A percentile compares a stretch with the other conserved stretches of the same genome.
Evolutionary conservation across 2,329 filamentous ascomycete species (phyloP).

Genomic region (Purpureocillium lavendulum): DNA sequence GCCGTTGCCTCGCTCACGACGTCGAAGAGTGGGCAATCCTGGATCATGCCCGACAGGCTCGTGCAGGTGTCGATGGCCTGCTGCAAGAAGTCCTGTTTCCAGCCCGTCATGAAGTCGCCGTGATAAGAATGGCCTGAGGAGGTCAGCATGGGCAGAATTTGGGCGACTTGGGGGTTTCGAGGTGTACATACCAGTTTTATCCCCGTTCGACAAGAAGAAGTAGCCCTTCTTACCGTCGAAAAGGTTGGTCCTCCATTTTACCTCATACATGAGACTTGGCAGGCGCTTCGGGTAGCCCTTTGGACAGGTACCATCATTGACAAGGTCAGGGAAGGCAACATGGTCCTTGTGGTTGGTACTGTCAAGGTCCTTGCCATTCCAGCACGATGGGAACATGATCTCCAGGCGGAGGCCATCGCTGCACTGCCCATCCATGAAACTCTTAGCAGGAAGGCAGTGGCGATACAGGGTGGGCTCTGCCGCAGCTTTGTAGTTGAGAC

Average conservation of each 20-base stretch:
- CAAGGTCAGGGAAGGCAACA: constrained; percentile 68
- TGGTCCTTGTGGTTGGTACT: constrained; percentile 52
- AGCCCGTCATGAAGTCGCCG: constrained; percentile 74
- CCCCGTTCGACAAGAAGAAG: constrained; percentile 73
- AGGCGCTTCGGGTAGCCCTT: constrained; percentile 57
- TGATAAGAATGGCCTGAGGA: constrained; percentile 62
- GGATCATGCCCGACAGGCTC: constrained; percentile 56
- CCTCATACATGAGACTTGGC: constrained; percentile 75
- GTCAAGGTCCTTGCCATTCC: constrained; percentile 62
- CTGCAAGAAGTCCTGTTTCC: constrained; percentile 63
- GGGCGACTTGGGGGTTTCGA: background rate
- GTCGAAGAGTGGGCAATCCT: constrained; percentile 68
- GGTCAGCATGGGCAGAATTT: constrained; percentile 2
- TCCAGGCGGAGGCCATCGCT: constrained; percentile 74
- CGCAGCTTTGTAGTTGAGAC: constrained; percentile 64
- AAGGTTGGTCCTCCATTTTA: constrained; percentile 66
- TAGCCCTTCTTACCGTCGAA: constrained; percentile 56
- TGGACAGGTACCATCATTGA: constrained; percentile 72
- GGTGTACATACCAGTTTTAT: constrained; percentile 54
- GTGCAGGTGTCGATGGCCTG: constrained; percentile 69
- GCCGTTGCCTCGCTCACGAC: constrained; percentile 53
- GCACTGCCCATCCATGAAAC: constrained; percentile 73
- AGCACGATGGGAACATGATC: constrained; percentile 83
- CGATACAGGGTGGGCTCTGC: constrained; percentile 72
- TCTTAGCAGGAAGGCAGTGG: constrained; percentile 73